These are phyloP conservation scores for Colletotrichum musae DNA, from an alignment of 2,329 filamentous ascomycete genomes.

Conservation along the genomic window DNA sequence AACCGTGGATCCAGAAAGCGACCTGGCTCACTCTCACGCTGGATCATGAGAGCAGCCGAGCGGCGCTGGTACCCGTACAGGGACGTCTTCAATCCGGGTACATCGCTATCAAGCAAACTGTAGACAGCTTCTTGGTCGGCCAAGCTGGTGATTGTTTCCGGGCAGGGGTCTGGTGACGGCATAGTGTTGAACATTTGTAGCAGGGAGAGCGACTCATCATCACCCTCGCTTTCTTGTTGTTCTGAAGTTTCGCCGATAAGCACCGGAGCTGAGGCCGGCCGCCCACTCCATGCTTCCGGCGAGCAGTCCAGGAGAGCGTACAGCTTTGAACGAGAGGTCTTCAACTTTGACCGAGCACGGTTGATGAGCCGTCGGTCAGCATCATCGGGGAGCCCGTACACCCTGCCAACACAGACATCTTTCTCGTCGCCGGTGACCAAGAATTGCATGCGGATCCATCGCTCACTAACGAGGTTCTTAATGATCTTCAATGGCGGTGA, in stretches of 20 bases:
- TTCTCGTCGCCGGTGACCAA: conserved; percentile 42
- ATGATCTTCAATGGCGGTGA: conserved; percentile 47
- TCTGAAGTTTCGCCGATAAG: conserved; percentile 36
- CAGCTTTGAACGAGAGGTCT: conserved; percentile 62
- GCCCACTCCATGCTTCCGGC: conserved; percentile 67
- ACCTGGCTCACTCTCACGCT: conserved; percentile 79
- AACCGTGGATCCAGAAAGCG: conserved; percentile 82
- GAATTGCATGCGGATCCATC: conserved; percentile 63
- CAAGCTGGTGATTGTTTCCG: conserved; percentile 61
- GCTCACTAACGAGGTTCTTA: conserved; percentile 51
- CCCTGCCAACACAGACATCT: conserved; percentile 57
- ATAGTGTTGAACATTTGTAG: conserved; percentile 82
- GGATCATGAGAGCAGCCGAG: conserved; percentile 87
- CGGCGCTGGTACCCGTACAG: conserved; percentile 86
- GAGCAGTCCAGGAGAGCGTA: conserved; percentile 71
- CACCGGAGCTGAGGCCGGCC: neutral
- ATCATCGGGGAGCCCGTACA: conserved; percentile 79
- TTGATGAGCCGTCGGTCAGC: conserved; percentile 67
- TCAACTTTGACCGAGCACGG: conserved; percentile 60
- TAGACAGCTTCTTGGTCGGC: conserved; percentile 69
- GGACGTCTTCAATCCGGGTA: conserved; percentile 66
- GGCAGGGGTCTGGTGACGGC: conserved; percentile 75
- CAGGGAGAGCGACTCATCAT: conserved; percentile 65
- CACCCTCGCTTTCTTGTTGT: conserved; percentile 51
- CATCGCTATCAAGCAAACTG: conserved; percentile 65